Evolutionary conservation across 1,139 yeast species (phyloP).

Genomic region (Candida glucosophila): DNA sequence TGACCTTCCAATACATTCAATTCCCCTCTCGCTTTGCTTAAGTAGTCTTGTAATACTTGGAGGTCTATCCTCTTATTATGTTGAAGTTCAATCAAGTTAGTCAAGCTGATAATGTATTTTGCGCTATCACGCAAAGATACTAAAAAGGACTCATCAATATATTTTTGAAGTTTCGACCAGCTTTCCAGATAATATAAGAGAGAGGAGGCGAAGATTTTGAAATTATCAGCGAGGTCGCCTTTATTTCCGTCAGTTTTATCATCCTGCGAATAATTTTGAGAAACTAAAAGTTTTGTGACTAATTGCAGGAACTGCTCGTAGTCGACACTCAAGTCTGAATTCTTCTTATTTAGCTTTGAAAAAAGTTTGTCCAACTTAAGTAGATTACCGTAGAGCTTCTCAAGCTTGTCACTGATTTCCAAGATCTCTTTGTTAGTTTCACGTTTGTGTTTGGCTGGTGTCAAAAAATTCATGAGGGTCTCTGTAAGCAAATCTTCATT

Average conservation of each 20-base stretch:
- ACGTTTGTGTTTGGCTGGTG: slow-evolving; percentile 58
- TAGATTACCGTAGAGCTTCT: slow-evolving; percentile 77
- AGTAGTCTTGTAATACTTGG: slow-evolving; percentile 76
- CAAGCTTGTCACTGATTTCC: slow-evolving; percentile 75
- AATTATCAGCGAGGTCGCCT: slow-evolving; percentile 7
- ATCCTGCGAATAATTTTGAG: neutral
- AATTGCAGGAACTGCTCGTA: slow-evolving; percentile 65
- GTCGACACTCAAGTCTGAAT: slow-evolving; percentile 66
- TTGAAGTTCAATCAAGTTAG: slow-evolving; percentile 68
- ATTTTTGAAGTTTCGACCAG: slow-evolving; percentile 40
- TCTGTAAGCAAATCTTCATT: slow-evolving; percentile 69
- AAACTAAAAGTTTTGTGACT: slow-evolving; percentile 54
- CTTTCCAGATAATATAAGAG: slow-evolving; percentile 41
- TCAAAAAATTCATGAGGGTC: slow-evolving; percentile 84
- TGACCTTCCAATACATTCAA: slow-evolving; percentile 51
- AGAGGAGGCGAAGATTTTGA: slow-evolving; percentile 33
- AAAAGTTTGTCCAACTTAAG: slow-evolving; percentile 72
- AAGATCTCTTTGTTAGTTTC: slow-evolving; percentile 72
- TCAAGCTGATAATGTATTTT: slow-evolving; percentile 71
- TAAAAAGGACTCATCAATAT: slow-evolving; percentile 72
- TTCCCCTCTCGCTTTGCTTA: slow-evolving; percentile 62
- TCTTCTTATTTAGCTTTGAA: slow-evolving; percentile 61
- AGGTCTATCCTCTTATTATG: slow-evolving; percentile 89
- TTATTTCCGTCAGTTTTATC: neutral
- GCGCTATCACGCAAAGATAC: slow-evolving; percentile 82